Conservation (phyloP, 1,284 basidiomycete genomes). For the Boletus mariae region DNA sequence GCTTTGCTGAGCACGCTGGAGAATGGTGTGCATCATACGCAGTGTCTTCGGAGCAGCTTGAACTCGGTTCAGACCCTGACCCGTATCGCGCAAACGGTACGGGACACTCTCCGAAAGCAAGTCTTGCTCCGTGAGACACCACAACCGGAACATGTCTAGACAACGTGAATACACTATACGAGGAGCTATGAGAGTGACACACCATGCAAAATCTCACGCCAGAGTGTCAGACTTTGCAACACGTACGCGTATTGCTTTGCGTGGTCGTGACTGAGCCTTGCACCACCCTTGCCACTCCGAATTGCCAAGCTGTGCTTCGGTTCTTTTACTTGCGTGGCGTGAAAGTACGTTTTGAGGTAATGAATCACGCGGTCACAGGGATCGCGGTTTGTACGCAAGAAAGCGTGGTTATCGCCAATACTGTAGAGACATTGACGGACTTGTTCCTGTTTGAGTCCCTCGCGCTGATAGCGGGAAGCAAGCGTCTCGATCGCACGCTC, state of each 20-base stretch:
- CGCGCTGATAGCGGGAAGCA: slow-evolving; percentile 55
- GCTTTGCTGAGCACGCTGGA: slow-evolving; percentile 72
- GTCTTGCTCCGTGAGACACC: slow-evolving; percentile 76
- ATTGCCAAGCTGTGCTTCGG: slow-evolving; percentile 66
- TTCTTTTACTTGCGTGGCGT: slow-evolving; percentile 62
- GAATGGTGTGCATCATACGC: slow-evolving; percentile 78
- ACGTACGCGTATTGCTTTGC: slow-evolving; percentile 79
- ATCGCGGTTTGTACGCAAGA: slow-evolving; percentile 76
- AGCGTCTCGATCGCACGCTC: slow-evolving; percentile 77
- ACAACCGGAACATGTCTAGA: slow-evolving; percentile 79
- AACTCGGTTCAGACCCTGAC: slow-evolving; percentile 79
- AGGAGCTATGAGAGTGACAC: neutral
- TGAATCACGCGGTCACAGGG: slow-evolving; percentile 78
- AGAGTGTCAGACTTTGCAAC: slow-evolving; percentile 75
- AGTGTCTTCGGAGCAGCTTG: slow-evolving; percentile 80
- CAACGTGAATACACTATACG: slow-evolving; percentile 1
- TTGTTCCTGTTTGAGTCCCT: slow-evolving; percentile 56
- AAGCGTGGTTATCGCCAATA: slow-evolving; percentile 82
- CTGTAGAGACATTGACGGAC: slow-evolving; percentile 76
- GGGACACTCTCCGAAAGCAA: slow-evolving; percentile 66
- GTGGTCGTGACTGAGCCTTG: slow-evolving; percentile 77
- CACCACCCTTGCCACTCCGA: slow-evolving; percentile 70
- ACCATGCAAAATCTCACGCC: slow-evolving; percentile 82
- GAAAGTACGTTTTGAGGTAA: slow-evolving; percentile 71
- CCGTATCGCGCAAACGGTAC: slow-evolving; percentile 78